Percentiles rank a stretch among this genome's conserved stretches.
phyloP scores from a whole-genome alignment of 108 stramenopile species.

The Epithemia pelagica region DNA sequence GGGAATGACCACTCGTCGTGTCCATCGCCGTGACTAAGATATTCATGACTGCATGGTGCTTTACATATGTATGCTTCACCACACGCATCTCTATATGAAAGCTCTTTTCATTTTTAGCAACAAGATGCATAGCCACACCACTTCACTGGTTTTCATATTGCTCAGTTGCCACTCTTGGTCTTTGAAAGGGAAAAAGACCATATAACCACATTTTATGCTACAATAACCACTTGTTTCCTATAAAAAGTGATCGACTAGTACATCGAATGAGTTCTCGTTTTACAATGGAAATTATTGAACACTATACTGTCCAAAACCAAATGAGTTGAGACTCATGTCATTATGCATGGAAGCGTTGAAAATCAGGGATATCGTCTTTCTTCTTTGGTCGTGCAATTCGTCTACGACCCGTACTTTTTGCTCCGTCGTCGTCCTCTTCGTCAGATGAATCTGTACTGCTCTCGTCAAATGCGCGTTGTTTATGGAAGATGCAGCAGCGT shows the following conservation, averaged over 20 bases:
- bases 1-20: background rate
- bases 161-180: too few relatives aligned
- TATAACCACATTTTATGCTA: background rate
- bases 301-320: too few relatives aligned
- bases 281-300: too few relatives aligned
- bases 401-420: constrained; percentile 9
- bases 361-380: constrained; percentile 65
- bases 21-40: background rate
- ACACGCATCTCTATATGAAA: background rate
- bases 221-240: background rate
- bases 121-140: background rate
- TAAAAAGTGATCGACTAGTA: background rate
- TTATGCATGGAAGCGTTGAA: constrained; percentile 79
- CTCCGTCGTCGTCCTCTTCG: constrained; percentile 22
- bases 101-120: background rate
- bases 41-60: background rate
- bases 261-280: background rate
- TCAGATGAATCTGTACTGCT: constrained; percentile 77
- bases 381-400: constrained; percentile 25
- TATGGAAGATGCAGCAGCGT: constrained; percentile 95
- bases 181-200: too few relatives aligned
- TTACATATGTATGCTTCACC: background rate
- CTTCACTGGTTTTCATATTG: too few relatives aligned
- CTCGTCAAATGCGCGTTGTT: constrained; percentile 85
- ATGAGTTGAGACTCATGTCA: background rate